Conservation (phyloP, 2,329 filamentous ascomycete species). For the Nemania sp. region DNA sequence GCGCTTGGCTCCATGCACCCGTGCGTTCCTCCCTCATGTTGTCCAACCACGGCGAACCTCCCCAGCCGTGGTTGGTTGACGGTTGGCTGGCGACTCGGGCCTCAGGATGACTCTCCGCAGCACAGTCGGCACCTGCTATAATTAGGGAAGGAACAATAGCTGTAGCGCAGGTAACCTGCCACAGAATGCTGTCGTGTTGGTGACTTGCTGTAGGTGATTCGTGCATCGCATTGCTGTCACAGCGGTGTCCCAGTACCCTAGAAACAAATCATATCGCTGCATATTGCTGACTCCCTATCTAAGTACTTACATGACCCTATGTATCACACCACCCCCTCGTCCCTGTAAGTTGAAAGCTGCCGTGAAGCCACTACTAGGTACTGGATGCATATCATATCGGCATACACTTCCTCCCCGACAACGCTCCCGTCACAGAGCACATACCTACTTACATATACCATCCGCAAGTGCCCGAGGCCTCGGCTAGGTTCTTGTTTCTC, state of each 20-base stretch:
- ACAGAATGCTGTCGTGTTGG: slow-evolving; percentile 22
- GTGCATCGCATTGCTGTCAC: slow-evolving; percentile 31
- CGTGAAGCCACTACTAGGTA: slow-evolving; percentile 21
- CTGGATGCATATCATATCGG: slow-evolving; percentile 14
- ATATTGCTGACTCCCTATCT: slow-evolving; percentile 6
- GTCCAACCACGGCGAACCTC: slow-evolving; percentile 38
- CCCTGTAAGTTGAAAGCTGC: slow-evolving; percentile 27
- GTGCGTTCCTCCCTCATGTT: slow-evolving; percentile 33
- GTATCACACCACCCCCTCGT: neutral
- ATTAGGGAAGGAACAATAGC: slow-evolving; percentile 33
- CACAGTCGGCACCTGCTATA: slow-evolving; percentile 35
- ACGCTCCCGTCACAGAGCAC: neutral
- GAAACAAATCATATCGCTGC: slow-evolving; percentile 40
- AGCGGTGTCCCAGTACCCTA: slow-evolving; percentile 30
- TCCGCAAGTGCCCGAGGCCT: slow-evolving; percentile 35
- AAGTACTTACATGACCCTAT: neutral
- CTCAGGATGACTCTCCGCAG: slow-evolving; percentile 22
- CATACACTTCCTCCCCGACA: neutral
- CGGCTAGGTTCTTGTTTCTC: slow-evolving; percentile 34
- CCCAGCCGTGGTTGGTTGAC: slow-evolving; percentile 31
- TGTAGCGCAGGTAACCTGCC: neutral
- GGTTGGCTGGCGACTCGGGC: slow-evolving; percentile 27
- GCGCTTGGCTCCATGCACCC: slow-evolving; percentile 29
- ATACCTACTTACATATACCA: slow-evolving; percentile 39
- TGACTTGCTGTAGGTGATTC: slow-evolving; percentile 31